phyloP scores from a whole-genome alignment of 495 filamentous ascomycete genomes.

The Lasiosphaeriaceae sp. region DNA sequence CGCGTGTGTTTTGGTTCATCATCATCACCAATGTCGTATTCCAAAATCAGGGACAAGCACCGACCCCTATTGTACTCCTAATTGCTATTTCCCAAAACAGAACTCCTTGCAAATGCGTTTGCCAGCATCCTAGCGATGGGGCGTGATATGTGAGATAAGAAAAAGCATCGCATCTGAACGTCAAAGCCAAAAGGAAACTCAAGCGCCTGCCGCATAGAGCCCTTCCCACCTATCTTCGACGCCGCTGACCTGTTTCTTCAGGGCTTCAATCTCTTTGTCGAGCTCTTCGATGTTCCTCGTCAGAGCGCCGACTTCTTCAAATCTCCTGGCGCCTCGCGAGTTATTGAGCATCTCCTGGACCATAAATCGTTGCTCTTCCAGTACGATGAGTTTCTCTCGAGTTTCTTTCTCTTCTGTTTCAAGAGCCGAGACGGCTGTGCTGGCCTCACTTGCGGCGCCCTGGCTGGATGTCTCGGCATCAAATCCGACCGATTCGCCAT shows the following conservation, averaged over 20 bases:
- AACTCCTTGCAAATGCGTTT: no score
- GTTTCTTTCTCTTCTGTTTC: constrained; percentile 86
- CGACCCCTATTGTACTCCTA: no score
- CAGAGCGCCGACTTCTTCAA: constrained; percentile 83
- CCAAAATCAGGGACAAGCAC: no score
- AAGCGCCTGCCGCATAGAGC: constrained; percentile 31
- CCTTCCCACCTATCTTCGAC: constrained; percentile 54
- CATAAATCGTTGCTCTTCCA: constrained; percentile 93
- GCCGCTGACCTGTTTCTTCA: constrained; percentile 49
- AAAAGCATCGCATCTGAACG: background rate
- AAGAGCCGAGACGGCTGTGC: constrained; percentile 64
- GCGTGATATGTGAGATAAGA: no score
- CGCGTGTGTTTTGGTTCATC: no score
- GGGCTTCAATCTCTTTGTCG: constrained; percentile 71
- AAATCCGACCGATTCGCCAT: constrained; percentile 39
- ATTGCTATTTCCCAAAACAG: no score
- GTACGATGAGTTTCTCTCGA: constrained; percentile 76
- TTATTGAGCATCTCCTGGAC: constrained; percentile 84
- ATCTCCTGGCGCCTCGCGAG: constrained; percentile 74
- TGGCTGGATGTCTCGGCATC: constrained; percentile 57
- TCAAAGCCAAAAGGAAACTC: background rate
- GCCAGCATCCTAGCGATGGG: no score
- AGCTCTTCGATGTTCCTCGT: constrained; percentile 81
- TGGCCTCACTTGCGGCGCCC: constrained; percentile 48
- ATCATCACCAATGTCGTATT: no score